A percentile compares a stretch with the other conserved stretches of the same genome.
phyloP scores from a whole-genome alignment of 2,329 filamentous ascomycete species.

The Trichoderma semiorbis region DNA sequence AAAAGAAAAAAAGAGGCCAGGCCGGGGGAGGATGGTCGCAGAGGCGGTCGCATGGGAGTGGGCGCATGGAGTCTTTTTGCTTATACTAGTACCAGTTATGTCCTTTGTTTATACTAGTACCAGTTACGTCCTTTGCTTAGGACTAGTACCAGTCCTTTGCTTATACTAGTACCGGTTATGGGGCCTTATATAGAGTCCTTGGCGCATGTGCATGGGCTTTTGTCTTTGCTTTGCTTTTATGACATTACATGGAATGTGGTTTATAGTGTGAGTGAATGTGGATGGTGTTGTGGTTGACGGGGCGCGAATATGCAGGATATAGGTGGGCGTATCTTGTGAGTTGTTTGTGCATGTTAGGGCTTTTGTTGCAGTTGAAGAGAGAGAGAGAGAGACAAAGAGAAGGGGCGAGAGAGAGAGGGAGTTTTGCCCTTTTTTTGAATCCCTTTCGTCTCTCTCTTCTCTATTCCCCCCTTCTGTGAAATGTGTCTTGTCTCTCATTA shows the following conservation, averaged over 20 bases:
- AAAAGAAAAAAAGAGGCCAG: not conserved
- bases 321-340: not conserved
- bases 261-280: not conserved
- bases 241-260: not conserved
- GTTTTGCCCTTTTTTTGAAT: not conserved
- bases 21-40: constrained; percentile 2
- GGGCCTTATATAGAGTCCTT: not conserved
- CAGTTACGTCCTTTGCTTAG: not conserved
- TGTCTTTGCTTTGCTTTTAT: not conserved
- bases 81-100: not conserved
- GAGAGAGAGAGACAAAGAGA: not conserved
- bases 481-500: not conserved
- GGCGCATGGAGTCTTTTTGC: not conserved
- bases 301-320: not conserved
- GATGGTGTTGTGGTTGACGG: not conserved
- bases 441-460: not conserved
- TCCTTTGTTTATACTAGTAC: not conserved
- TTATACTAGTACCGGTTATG: not conserved
- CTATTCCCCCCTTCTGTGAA: not conserved
- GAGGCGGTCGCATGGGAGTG: constrained; percentile 8
- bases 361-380: not conserved
- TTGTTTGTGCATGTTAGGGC: not conserved
- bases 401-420: not conserved
- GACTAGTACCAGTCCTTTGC: not conserved
- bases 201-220: not conserved